phyloP scores from a whole-genome alignment of 2,329 filamentous ascomycete species.

The Zymoseptoria passerinii region DNA sequence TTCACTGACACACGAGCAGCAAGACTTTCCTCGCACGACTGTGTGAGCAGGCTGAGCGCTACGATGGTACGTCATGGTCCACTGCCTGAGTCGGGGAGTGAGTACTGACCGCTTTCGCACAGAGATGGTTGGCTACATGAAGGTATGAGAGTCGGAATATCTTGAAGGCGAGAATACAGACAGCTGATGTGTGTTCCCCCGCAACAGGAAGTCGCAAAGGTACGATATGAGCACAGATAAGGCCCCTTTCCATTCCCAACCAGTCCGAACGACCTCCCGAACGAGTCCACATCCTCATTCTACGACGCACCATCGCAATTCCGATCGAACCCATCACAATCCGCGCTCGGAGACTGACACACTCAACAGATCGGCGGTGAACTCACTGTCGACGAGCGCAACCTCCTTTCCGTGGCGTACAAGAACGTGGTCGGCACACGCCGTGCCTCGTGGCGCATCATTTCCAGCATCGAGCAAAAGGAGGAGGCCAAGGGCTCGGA shows the following conservation, averaged over 20 bases:
- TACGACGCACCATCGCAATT: neutral
- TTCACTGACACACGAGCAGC: slow-evolving; percentile 50
- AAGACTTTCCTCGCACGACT: slow-evolving; percentile 99
- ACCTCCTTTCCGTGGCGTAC: slow-evolving; percentile 97
- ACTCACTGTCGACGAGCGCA: slow-evolving; percentile 63
- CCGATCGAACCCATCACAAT: neutral
- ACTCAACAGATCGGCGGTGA: slow-evolving; percentile 52
- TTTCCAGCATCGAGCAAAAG: slow-evolving; percentile 99
- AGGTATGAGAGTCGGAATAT: slow-evolving; percentile 46
- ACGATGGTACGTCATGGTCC: slow-evolving; percentile 64
- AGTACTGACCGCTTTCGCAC: slow-evolving; percentile 3
- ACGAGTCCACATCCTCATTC: neutral
- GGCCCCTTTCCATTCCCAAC: slow-evolving; percentile 4
- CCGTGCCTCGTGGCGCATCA: slow-evolving; percentile 98
- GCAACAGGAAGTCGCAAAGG: slow-evolving; percentile 82
- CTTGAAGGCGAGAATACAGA: neutral
- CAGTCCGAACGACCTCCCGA: slow-evolving; percentile 6
- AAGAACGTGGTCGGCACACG: slow-evolving; percentile 99
- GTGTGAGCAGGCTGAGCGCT: slow-evolving; percentile 99
- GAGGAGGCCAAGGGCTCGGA: slow-evolving; percentile 98
- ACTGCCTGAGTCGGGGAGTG: neutral
- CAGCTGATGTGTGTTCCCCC: slow-evolving; percentile 27
- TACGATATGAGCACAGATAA: slow-evolving; percentile 35
- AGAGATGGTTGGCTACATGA: slow-evolving; percentile 99
- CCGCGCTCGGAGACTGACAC: neutral